Evolutionary conservation across 495 filamentous ascomycete species (phyloP).

Genomic region (Annulohypoxylon nitens): DNA sequence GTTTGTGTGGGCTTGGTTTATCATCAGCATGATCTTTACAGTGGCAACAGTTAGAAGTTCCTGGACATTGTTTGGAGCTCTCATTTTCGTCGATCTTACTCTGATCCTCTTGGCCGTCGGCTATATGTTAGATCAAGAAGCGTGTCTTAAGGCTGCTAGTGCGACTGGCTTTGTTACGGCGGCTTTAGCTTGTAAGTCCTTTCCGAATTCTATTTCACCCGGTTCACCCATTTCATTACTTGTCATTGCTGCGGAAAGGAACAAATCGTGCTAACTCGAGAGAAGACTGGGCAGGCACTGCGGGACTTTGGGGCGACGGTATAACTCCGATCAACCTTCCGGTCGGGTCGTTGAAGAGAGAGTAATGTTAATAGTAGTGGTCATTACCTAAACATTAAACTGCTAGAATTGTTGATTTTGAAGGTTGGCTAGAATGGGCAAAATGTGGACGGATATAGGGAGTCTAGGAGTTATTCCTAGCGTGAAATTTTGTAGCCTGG

Average conservation of each 20-base stretch:
- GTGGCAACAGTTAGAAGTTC: slow-evolving; percentile 5
- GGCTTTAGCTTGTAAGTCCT: slow-evolving; percentile 11
- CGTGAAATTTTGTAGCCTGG: too few relatives aligned
- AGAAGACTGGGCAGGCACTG: slow-evolving; percentile 16
- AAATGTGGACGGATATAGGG: too few relatives aligned
- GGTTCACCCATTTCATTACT: not conserved
- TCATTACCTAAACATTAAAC: too few relatives aligned
- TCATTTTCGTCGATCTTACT: slow-evolving; percentile 9
- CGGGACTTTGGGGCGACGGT: slow-evolving; percentile 4
- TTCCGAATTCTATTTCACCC: not conserved
- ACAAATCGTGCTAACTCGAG: slow-evolving; percentile 3
- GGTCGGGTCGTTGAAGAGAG: slow-evolving; percentile 10
- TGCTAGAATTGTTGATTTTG: not conserved
- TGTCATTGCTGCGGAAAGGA: too few relatives aligned
- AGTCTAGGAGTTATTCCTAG: too few relatives aligned
- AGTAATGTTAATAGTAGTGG: not conserved
- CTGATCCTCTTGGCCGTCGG: slow-evolving; percentile 12
- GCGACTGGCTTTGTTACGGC: slow-evolving; percentile 2
- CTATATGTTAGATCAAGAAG: slow-evolving; percentile 6
- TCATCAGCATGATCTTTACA: slow-evolving; percentile 13
- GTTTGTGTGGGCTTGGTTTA: slow-evolving; percentile 19
- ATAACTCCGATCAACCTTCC: slow-evolving; percentile 10
- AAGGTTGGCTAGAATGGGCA: not conserved
- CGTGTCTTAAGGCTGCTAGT: slow-evolving; percentile 13
- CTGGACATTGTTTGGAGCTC: slow-evolving; percentile 8